These are phyloP conservation scores for Lentinula sp. DNA, from an alignment of 768 basidiomycete species.

Conservation along the genomic window DNA sequence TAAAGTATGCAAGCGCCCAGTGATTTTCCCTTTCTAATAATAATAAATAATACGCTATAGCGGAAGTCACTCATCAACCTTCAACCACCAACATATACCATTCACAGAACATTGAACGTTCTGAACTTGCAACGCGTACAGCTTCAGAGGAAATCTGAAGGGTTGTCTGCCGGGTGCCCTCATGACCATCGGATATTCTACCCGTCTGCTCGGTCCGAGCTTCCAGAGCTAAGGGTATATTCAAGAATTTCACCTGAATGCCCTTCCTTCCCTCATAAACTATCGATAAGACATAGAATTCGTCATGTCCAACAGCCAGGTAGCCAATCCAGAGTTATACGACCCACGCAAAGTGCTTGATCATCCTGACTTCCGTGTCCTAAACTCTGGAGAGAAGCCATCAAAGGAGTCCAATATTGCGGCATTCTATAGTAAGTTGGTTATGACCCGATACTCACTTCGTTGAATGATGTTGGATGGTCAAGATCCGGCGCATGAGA, in stretches of 20 bases:
- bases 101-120: too few species aligned
- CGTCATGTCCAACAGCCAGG: constrained; percentile 22
- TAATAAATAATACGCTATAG: too few species aligned
- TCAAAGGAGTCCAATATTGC: constrained; percentile 47
- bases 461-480: not conserved
- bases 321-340: constrained; percentile 41
- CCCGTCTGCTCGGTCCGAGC: not conserved
- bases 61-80: not conserved
- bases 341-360: constrained; percentile 50
- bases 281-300: not conserved
- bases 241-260: not conserved
- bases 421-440: constrained; percentile 38
- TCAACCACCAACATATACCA: not conserved
- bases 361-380: constrained; percentile 48
- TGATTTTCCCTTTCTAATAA: too few species aligned
- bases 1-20: not conserved
- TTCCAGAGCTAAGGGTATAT: not conserved
- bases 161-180: too few species aligned
- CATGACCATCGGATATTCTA: not conserved
- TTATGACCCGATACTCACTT: not conserved
- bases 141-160: too few species aligned
- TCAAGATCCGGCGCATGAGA: constrained; percentile 48
- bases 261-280: not conserved
- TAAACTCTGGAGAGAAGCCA: constrained; percentile 44
- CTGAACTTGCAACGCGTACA: too few species aligned